Conservation (phyloP, 148 eudicot species). For the Rhododendron williamsianum region DNA sequence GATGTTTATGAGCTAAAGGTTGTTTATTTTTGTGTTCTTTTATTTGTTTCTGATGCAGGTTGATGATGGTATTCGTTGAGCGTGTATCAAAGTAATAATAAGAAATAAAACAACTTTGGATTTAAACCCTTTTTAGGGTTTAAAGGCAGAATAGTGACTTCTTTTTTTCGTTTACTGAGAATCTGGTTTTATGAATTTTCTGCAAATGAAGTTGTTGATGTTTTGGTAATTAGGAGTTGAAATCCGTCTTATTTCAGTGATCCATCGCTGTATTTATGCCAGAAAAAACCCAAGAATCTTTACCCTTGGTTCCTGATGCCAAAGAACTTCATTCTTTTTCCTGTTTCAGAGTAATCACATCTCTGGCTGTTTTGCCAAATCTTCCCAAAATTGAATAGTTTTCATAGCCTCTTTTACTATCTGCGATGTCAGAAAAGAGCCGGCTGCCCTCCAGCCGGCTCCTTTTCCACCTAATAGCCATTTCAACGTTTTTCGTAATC, state of each 20-base stretch:
- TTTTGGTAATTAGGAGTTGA: constrained; percentile 1
- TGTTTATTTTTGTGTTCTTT: background rate
- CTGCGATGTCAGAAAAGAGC: constrained; percentile 52
- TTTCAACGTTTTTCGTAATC: constrained; percentile 46
- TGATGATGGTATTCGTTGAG: background rate
- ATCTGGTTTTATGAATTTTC: constrained; percentile 8
- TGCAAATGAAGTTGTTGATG: constrained; percentile 5
- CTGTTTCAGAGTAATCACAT: background rate
- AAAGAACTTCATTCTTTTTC: background rate
- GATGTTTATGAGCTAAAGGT: background rate
- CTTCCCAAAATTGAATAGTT: background rate
- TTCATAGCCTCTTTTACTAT: constrained; percentile 15
- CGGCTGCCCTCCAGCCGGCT: constrained; percentile 41
- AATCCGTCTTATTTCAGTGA: background rate
- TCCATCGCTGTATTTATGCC: background rate
- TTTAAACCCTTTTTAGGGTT: constrained; percentile 3
- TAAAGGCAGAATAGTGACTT: background rate
- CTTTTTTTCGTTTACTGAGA: background rate
- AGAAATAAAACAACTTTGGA: background rate
- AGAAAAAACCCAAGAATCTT: background rate
- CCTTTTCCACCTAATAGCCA: constrained; percentile 36
- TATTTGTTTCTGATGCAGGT: constrained; percentile 3
- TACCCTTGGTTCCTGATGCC: background rate
- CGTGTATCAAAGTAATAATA: background rate
- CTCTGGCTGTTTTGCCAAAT: background rate